Conservation (phyloP, 495 filamentous ascomycete species). For the Xylaria castorea region DNA sequence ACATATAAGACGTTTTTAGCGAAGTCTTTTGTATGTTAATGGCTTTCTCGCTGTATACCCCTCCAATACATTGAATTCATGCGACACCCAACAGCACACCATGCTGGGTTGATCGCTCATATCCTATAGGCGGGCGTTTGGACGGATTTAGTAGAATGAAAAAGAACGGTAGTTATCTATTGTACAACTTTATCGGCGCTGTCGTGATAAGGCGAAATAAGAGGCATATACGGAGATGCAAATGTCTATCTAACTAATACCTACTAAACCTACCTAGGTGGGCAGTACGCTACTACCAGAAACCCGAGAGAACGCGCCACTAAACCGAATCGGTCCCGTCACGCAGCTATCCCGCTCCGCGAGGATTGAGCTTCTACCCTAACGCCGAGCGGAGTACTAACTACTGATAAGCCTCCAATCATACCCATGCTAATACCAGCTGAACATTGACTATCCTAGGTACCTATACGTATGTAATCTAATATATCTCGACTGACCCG, state of each 20-base stretch:
- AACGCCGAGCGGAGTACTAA: slow-evolving; percentile 14
- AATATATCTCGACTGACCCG: too few relatives aligned
- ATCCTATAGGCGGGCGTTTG: slow-evolving; percentile 14
- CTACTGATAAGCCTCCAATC: not conserved
- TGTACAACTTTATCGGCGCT: not conserved
- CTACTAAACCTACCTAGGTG: too few relatives aligned
- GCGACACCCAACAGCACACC: not conserved
- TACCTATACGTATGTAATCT: too few relatives aligned
- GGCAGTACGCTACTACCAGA: not conserved
- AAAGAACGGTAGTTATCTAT: not conserved
- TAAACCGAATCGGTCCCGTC: not conserved
- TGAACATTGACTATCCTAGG: not conserved
- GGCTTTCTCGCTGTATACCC: slow-evolving; percentile 21
- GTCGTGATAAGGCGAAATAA: slow-evolving; percentile 11
- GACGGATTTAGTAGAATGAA: slow-evolving; percentile 1
- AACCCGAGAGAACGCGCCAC: not conserved
- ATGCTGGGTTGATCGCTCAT: slow-evolving; percentile 7
- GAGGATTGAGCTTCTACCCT: not conserved
- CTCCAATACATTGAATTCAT: slow-evolving; percentile 18
- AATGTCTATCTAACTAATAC: too few relatives aligned
- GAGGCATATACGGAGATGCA: not conserved
- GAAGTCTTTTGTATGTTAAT: slow-evolving; percentile 17
- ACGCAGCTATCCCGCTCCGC: not conserved
- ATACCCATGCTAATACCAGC: not conserved
- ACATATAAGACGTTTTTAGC: slow-evolving; percentile 13